Evolutionary conservation across 331 rosid species (phyloP).

Genomic region (Malus hybrid): DNA sequence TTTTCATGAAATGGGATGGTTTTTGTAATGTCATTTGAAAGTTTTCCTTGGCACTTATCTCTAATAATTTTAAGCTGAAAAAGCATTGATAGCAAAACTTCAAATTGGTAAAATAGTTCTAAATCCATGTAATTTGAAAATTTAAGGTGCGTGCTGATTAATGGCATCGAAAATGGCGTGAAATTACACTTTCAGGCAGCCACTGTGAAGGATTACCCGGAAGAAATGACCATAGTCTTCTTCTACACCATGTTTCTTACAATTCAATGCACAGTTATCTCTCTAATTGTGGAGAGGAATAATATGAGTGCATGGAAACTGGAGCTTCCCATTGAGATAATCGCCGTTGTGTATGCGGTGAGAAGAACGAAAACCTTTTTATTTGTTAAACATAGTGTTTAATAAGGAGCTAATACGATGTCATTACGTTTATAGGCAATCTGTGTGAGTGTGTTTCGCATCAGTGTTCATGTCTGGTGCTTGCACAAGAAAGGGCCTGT

Average conservation of each 20-base stretch:
- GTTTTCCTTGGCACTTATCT: no score
- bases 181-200: constrained; percentile 12
- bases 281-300: constrained; percentile 12
- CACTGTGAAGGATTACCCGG: constrained; percentile 19
- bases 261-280: constrained; percentile 3
- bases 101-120: not conserved
- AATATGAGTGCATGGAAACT: constrained; percentile 22
- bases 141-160: no score
- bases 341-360: constrained; percentile 21
- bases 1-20: not conserved
- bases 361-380: not conserved
- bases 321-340: constrained; percentile 14
- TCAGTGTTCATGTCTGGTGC: constrained; percentile 27
- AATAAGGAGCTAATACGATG: not conserved
- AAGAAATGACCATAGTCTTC: constrained; percentile 18
- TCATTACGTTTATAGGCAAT: constrained; percentile 13
- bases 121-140: no score
- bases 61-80: no score
- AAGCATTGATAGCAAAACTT: no score
- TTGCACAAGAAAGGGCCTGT: constrained; percentile 32
- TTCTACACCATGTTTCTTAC: constrained; percentile 21
- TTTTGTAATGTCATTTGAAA: not conserved
- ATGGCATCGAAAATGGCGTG: not conserved
- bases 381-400: not conserved
- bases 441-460: constrained; percentile 18